Conservation (phyloP, 768 basidiomycete genomes). For the Wakefieldia striispora region DNA sequence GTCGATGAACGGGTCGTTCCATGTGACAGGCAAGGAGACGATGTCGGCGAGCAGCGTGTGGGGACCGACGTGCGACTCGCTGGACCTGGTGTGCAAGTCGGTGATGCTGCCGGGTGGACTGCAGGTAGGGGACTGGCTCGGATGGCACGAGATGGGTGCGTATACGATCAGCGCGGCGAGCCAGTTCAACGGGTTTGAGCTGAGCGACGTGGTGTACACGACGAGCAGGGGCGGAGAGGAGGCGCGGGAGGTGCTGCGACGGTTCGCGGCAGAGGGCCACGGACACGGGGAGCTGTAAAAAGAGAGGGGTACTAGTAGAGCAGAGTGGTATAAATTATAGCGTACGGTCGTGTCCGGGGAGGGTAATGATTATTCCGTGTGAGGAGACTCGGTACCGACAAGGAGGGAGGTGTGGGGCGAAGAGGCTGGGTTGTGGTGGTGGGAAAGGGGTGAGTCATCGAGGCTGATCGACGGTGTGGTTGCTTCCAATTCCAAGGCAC, state of each 20-base stretch:
- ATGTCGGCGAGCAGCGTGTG: conserved; percentile 72
- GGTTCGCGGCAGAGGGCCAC: conserved; percentile 45
- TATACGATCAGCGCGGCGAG: conserved; percentile 98
- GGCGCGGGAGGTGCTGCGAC: conserved; percentile 49
- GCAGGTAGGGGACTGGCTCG: conserved; percentile 94
- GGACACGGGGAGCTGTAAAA: conserved; percentile 30
- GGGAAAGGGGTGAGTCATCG: conserved; percentile 18
- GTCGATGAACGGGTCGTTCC: conserved; percentile 64
- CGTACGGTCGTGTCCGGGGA: not conserved
- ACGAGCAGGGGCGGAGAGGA: conserved; percentile 55
- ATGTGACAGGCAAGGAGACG: conserved; percentile 36
- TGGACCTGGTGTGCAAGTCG: conserved; percentile 82
- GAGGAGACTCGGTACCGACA: conserved; percentile 11
- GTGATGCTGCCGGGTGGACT: conserved; percentile 64
- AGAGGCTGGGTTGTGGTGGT: conserved; percentile 4
- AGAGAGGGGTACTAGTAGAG: no score
- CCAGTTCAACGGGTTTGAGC: conserved; percentile 90
- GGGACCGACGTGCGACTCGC: conserved; percentile 98
- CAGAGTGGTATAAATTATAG: conserved; percentile 17
- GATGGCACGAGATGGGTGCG: conserved; percentile 98
- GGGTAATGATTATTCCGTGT: conserved; percentile 7
- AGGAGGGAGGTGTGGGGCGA: not conserved
- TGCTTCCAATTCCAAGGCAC: conserved; percentile 29
- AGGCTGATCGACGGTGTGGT: conserved; percentile 30
- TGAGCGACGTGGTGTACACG: conserved; percentile 79